These are phyloP conservation scores for Saitozyma sp. DNA, from an alignment of 768 basidiomycete species.

Conservation along the genomic window DNA sequence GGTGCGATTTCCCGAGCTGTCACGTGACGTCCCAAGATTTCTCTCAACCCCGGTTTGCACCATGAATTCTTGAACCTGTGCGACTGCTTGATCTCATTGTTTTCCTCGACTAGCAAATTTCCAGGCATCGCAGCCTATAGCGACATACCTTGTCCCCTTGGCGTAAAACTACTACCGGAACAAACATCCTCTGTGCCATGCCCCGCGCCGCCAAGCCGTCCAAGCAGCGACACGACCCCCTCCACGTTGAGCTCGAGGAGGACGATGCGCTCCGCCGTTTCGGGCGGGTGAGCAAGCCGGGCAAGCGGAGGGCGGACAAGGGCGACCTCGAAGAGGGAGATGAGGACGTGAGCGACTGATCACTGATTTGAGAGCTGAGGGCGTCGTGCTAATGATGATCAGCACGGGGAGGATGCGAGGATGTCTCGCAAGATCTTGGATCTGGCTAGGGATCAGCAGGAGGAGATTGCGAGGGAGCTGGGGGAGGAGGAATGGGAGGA, in stretches of 20 bases:
- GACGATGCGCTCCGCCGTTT: conserved; percentile 77
- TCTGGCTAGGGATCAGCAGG: conserved; percentile 88
- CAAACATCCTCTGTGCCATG: conserved; percentile 18
- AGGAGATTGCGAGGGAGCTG: conserved; percentile 65
- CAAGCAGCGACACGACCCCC: conserved; percentile 71
- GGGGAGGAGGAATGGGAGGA: conserved; percentile 50
- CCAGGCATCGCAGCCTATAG: too few species aligned
- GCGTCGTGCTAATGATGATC: not conserved
- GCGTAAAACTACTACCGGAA: too few species aligned
- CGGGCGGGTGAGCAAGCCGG: conserved; percentile 64
- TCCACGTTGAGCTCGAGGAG: conserved; percentile 76
- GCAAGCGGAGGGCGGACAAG: conserved; percentile 58
- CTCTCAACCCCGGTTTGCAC: not conserved
- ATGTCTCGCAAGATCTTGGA: conserved; percentile 85
- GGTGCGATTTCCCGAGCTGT: not conserved
- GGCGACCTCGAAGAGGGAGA: conserved; percentile 65
- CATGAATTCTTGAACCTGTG: too few species aligned
- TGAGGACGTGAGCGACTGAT: conserved; percentile 53
- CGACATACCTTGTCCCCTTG: too few species aligned
- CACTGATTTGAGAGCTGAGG: not conserved
- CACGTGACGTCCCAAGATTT: not conserved
- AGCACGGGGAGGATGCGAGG: conserved; percentile 50
- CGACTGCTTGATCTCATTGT: too few species aligned
- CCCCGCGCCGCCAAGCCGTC: conserved; percentile 30
- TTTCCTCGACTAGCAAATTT: too few species aligned